Evolutionary conservation across 495 filamentous ascomycete species (phyloP).

Genomic region (Aspergillus sparsus): DNA sequence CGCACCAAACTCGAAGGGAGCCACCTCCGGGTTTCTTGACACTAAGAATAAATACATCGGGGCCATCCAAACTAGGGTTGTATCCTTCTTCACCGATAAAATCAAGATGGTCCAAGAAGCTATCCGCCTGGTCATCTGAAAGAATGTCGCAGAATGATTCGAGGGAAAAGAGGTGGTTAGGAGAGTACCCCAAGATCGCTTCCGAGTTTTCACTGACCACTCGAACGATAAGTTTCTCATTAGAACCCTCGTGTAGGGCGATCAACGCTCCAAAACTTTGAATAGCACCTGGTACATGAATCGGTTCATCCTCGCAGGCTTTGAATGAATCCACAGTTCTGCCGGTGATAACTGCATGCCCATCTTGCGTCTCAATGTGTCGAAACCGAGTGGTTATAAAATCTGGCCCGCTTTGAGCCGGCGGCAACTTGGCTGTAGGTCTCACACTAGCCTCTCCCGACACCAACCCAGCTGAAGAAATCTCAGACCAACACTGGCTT

Average conservation of each 20-base stretch:
- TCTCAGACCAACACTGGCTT: neutral
- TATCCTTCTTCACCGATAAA: constrained; percentile 75
- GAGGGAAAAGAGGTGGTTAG: constrained; percentile 73
- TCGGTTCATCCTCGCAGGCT: constrained; percentile 91
- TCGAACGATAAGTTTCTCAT: constrained; percentile 68
- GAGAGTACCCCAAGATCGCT: constrained; percentile 74
- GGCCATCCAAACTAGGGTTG: constrained; percentile 72
- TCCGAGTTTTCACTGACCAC: constrained; percentile 87
- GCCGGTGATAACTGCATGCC: constrained; percentile 85
- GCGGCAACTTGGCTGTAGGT: neutral
- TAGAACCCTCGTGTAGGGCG: constrained; percentile 70
- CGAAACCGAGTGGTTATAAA: constrained; percentile 73
- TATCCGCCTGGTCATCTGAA: constrained; percentile 78
- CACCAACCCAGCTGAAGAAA: neutral
- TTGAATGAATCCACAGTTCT: constrained; percentile 68
- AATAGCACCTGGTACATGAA: constrained; percentile 87
- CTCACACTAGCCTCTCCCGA: neutral
- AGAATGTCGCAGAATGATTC: constrained; percentile 78
- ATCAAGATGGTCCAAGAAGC: constrained; percentile 80
- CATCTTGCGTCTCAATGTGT: constrained; percentile 75
- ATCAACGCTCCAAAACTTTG: constrained; percentile 82
- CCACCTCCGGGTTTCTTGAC: constrained; percentile 56
- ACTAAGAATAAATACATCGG: constrained; percentile 82
- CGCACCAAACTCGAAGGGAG: constrained; percentile 79
- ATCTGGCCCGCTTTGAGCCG: constrained; percentile 9